A percentile compares a stretch with the other conserved stretches of the same genome.
phyloP scores from a whole-genome alignment of 768 basidiomycete genomes.

The Boletus huronensis region DNA sequence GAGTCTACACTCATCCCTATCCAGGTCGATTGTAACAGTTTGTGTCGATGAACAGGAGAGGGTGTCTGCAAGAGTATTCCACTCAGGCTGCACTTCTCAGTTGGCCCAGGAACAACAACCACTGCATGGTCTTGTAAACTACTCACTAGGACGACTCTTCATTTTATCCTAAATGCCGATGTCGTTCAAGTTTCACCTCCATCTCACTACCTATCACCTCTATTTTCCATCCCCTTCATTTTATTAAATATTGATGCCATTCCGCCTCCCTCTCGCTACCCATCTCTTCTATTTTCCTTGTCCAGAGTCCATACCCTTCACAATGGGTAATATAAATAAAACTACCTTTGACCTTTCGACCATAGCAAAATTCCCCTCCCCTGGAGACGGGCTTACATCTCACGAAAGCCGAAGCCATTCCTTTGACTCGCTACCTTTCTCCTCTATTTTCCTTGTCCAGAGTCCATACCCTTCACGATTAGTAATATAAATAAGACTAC shows the following conservation, averaged over 20 bases:
- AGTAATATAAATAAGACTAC: too few species aligned
- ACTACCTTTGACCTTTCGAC: too few species aligned
- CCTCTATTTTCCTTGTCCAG: too few species aligned
- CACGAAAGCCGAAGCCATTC: too few species aligned
- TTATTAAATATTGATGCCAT: too few species aligned
- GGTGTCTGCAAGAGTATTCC: conserved; percentile 95
- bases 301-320: conserved; percentile 36
- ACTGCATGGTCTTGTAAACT: conserved; percentile 45
- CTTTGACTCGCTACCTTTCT: too few species aligned
- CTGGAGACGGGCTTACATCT: too few species aligned
- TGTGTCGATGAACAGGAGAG: conserved; percentile 70
- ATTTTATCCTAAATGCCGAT: conserved; percentile 21
- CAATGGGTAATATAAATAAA: conserved; percentile 2
- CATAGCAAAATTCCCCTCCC: too few species aligned
- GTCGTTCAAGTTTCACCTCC: conserved; percentile 17
- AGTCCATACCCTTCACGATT: too few species aligned
- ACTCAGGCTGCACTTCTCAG: conserved; percentile 85
- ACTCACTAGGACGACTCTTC: conserved; percentile 18
- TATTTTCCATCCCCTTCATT: too few species aligned
- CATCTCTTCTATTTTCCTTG: conserved; percentile 13
- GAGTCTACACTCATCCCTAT: too few species aligned
- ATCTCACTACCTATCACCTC: conserved; percentile 14
- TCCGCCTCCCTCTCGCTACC: conserved; percentile 14
- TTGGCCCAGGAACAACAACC: conserved; percentile 42
- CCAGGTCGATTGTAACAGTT: too few species aligned